These are phyloP conservation scores for Penicillium aurantiogriseum DNA, from an alignment of 2,329 filamentous ascomycete genomes.

Conservation along the genomic window DNA sequence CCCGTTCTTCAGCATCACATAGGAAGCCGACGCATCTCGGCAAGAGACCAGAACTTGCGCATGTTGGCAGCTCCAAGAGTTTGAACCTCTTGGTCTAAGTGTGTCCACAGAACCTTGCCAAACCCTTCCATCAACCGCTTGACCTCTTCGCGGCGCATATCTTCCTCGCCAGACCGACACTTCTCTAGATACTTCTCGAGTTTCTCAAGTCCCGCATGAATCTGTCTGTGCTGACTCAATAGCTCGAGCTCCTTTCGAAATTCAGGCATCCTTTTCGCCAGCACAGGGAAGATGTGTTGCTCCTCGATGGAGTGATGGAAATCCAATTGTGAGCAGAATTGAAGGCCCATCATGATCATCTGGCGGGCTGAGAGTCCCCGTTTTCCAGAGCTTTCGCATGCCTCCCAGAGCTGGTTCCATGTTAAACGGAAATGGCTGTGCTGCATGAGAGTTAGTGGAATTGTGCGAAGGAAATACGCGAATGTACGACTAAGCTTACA, in stretches of 20 bases:
- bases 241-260: slow-evolving; percentile 67
- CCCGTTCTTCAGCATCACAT: slow-evolving; percentile 50
- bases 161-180: slow-evolving; percentile 63
- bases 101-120: slow-evolving; percentile 74
- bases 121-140: slow-evolving; percentile 73
- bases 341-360: slow-evolving; percentile 66
- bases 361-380: slow-evolving; percentile 66
- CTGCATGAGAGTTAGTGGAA: slow-evolving; percentile 42
- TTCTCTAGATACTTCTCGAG: slow-evolving; percentile 64
- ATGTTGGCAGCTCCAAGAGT: slow-evolving; percentile 82
- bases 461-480: neutral
- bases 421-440: slow-evolving; percentile 73
- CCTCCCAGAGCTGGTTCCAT: slow-evolving; percentile 69
- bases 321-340: slow-evolving; percentile 69
- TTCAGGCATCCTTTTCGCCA: slow-evolving; percentile 75
- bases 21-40: slow-evolving; percentile 70
- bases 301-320: slow-evolving; percentile 84
- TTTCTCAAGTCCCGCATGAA: slow-evolving; percentile 71
- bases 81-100: slow-evolving; percentile 80
- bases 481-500: slow-evolving; percentile 47
- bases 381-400: slow-evolving; percentile 56
- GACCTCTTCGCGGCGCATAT: slow-evolving; percentile 58
- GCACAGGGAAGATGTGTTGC: slow-evolving; percentile 71
- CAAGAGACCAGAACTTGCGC: slow-evolving; percentile 74
- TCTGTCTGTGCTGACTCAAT: slow-evolving; percentile 71